Evolutionary conservation across 1,284 basidiomycete genomes (phyloP), one percentile per base, ranked within the genome.

Genomic region (Microbotryum scabiosae): DNA sequence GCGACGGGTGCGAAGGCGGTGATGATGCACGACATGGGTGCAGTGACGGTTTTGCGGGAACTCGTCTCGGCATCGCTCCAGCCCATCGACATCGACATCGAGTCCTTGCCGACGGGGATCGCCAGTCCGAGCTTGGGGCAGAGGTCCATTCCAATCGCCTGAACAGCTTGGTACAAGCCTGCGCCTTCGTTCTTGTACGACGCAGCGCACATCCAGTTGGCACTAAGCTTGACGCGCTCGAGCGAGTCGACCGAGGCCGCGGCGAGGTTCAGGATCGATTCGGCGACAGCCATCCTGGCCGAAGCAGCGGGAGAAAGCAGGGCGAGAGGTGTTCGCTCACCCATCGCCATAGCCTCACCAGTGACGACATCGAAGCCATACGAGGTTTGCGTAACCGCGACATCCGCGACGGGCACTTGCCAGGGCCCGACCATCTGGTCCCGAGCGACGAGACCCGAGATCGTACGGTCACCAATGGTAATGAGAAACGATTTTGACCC

Each of bases 391-490:
- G 94, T 98, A 54, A 97, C 91, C 6, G 94, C 93, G 50, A 97
- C 94, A 70, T 99, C 94, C 20, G 96, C 88, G 7, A 97, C 91
- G 43, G 94, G 94, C 5, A 97, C 89, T 78, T 99, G 94, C 88
- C 90, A 98, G 0, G 93, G 94, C 0, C 94, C 96, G 23, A 97
- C 90, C 94, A 98, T 97, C 77, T 98, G 94, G 75, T 99, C 94
- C 54, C 96, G 84, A 10, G 88, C 85, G 61, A 97, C 91, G 47
- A 98, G 84, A 55, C 94, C 96, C 0, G 93, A 93, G 74, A 99
- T 87, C 51, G 86, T 83, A 56, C 94, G 84, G 74, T 99, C 94
- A 41, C 96, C 94, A 63, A 99, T 98, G 54, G 96, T 98, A 76
- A 98, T 94, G 56, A 99, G 82, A 84, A 97, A 99, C 20, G 88